A percentile compares a stretch with the other conserved stretches of the same genome.
These are phyloP conservation scores for Metarhizium brunneum DNA, from an alignment of 2,329 filamentous ascomycete species.

Conservation along the genomic window DNA sequence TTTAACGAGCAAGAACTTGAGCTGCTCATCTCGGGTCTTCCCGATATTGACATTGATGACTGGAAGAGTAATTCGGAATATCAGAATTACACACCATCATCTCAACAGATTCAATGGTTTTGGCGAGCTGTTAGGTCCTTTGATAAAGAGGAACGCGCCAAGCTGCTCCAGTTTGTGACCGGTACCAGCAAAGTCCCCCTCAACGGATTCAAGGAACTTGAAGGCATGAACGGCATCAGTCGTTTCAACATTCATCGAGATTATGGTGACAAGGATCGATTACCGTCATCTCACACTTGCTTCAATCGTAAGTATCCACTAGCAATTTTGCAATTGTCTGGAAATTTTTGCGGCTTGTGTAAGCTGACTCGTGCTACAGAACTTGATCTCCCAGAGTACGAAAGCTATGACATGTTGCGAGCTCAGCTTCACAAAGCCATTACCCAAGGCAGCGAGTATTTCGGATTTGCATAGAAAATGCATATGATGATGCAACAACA, in stretches of 20 bases:
- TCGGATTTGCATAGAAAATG: slow-evolving; percentile 75
- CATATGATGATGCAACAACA: slow-evolving; percentile 3
- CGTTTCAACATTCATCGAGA: slow-evolving; percentile 98
- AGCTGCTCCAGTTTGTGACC: slow-evolving; percentile 94
- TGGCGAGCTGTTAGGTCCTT: slow-evolving; percentile 96
- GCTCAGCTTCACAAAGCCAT: slow-evolving; percentile 89
- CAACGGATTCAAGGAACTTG: slow-evolving; percentile 97
- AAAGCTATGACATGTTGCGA: slow-evolving; percentile 84
- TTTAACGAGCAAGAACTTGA: slow-evolving; percentile 99
- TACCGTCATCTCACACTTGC: slow-evolving; percentile 95
- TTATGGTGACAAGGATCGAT: slow-evolving; percentile 89
- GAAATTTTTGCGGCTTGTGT: slow-evolving; percentile 14
- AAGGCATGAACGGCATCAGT: slow-evolving; percentile 98
- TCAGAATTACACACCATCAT: slow-evolving; percentile 91
- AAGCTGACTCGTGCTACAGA: slow-evolving; percentile 44
- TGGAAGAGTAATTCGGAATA: slow-evolving; percentile 99
- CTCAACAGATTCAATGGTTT: slow-evolving; percentile 98
- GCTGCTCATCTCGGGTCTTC: slow-evolving; percentile 88
- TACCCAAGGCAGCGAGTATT: slow-evolving; percentile 94
- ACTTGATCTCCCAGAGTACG: slow-evolving; percentile 96
- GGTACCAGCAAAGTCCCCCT: slow-evolving; percentile 97
- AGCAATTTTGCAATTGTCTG: neutral
- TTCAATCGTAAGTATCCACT: slow-evolving; percentile 78
- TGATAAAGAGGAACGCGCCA: slow-evolving; percentile 97
- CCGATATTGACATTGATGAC: slow-evolving; percentile 95